Percentiles rank a stretch among this genome's conserved stretches.
These are phyloP conservation scores for Zelonia costaricensis DNA, from an alignment of 208 protist species.

Conservation along the genomic window DNA sequence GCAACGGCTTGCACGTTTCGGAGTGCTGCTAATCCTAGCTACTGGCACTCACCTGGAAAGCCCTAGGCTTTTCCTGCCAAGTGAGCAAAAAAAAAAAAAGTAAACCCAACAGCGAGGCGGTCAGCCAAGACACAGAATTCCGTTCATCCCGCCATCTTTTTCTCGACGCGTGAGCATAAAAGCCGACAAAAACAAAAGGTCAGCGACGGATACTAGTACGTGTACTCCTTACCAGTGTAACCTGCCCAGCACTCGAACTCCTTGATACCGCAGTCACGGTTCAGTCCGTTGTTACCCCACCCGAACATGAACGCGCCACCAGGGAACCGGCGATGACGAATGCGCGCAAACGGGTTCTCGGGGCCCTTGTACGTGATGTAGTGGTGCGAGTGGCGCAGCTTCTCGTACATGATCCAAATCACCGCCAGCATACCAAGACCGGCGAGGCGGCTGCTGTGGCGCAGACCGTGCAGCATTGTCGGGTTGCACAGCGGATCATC, in stretches of 20 bases:
- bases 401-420: conserved; percentile 85
- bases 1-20: too few relatives aligned
- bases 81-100: neutral
- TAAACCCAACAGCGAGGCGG: neutral
- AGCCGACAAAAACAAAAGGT: neutral
- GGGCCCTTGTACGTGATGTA: conserved; percentile 85
- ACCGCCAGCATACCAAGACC: conserved; percentile 60
- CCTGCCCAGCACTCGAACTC: conserved; percentile 91
- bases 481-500: conserved; percentile 78
- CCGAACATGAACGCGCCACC: conserved; percentile 79
- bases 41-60: neutral
- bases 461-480: conserved; percentile 47
- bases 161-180: too few relatives aligned
- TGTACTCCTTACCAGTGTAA: conserved; percentile 88
- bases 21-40: neutral
- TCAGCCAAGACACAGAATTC: neutral
- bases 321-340: conserved; percentile 78
- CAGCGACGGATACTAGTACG: conserved; percentile 55
- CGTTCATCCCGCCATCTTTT: too few relatives aligned
- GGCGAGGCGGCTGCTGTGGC: conserved; percentile 62
- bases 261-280: conserved; percentile 85
- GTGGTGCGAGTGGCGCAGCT: conserved; percentile 74
- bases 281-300: conserved; percentile 91
- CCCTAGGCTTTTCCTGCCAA: too few relatives aligned
- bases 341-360: conserved; percentile 80